Base-by-base conservation (phyloP, 345 rosid genomes). In the Pistacia integerrima region DNA sequence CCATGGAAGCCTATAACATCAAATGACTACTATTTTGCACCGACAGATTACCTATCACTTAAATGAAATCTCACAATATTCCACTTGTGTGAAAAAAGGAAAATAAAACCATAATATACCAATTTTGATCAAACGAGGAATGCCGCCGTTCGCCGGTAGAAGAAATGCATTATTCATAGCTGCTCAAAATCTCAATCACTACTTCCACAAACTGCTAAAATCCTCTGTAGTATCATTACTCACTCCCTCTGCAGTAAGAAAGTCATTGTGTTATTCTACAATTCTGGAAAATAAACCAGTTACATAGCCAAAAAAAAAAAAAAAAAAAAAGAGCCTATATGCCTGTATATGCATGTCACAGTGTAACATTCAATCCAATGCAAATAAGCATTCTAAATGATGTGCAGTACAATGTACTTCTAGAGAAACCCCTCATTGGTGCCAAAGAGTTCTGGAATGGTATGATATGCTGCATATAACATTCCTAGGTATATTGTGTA, bases 231-330 rank as follows among this genome's bases (percentile, higher is more conserved):
- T 73, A 9, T 20, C 10, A n/a, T 38, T 52, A 33, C 69, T 77
- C 77, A 86, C 81, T 83, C 87, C 10, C 1, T 86, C 89, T 86
- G 89, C 81, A 75, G 8, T 46, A 17, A 61, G 20, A 25, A 58
- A 36, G 30, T 33, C 63, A n/a, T 2, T 4, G 57, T 13, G 36
- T 28, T 25, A 60, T 25, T 64, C 51, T 11, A 52, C 14, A 8
- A 54, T 14, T 52, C 16, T 2, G 11, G 13, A 58, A 57, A 70
- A n/a, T 35, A n/a, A 11, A 18, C n/a, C 7, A 36, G 13, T 2
- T n/a, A 36, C 63, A n/a, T n/a, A 51, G 44, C 6, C 6, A 3
- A 3, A 35, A 12, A 35, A 17, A 20, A 56, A 4, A 35, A 30
- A 30, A 30, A 30, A 30, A 30, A 30, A 30, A 30, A 30, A 30